These are phyloP conservation scores for Cystobasidium ongulense DNA, from an alignment of 768 basidiomycete genomes.

Conservation along the genomic window DNA sequence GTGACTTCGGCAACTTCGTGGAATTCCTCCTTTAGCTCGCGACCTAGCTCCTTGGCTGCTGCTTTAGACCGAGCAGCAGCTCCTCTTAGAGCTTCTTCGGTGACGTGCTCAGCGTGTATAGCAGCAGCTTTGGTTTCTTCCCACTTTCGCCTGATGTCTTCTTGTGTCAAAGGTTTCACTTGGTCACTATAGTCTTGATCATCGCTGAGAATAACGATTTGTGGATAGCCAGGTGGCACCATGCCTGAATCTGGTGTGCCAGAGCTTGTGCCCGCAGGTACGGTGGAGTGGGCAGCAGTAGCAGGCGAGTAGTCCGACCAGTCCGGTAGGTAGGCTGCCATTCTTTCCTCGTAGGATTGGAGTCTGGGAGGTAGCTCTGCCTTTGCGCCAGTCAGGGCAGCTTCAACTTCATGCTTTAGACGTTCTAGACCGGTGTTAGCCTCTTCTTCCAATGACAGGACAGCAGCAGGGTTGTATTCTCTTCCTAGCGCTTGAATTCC, in stretches of 20 bases:
- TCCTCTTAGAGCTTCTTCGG: background rate
- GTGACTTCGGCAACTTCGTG: background rate
- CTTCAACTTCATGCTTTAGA: constrained; percentile 29
- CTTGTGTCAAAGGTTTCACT: constrained; percentile 15
- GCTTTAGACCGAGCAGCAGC: background rate
- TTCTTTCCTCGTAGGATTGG: constrained; percentile 11
- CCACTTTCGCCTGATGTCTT: background rate
- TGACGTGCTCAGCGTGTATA: background rate
- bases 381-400: constrained; percentile 12
- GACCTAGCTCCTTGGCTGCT: background rate
- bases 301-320: constrained; percentile 14
- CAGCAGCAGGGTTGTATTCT: constrained; percentile 10
- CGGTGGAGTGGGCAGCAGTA: background rate
- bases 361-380: background rate
- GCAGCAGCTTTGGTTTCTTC: constrained; percentile 3
- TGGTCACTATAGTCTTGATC: background rate
- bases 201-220: constrained; percentile 4
- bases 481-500: constrained; percentile 26
- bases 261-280: background rate
- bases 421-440: background rate
- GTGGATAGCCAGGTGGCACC: constrained; percentile 1
- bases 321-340: constrained; percentile 17
- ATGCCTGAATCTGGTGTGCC: constrained; percentile 11
- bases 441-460: constrained; percentile 5
- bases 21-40: background rate